A percentile compares a stretch with the other conserved stretches of the same genome.
Evolutionary conservation across 1,284 basidiomycete genomes (phyloP).

Genomic region (Puccinia novopanici): DNA sequence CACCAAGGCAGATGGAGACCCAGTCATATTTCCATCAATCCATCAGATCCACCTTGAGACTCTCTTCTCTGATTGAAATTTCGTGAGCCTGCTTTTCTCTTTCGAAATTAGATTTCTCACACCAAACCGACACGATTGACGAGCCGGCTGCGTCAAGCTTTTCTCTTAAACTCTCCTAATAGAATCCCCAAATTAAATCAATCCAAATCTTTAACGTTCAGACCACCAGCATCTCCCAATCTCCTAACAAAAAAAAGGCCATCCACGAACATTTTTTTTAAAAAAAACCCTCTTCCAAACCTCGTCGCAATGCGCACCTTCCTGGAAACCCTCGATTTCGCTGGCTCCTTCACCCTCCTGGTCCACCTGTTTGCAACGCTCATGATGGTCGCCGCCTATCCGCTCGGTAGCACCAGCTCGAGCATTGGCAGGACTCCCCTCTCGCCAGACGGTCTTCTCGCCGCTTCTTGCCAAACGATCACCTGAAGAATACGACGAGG

Average conservation of each 20-base stretch:
- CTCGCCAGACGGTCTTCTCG: neutral
- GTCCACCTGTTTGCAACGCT: neutral
- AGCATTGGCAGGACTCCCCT: neutral
- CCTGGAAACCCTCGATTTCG: neutral
- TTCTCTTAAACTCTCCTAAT: neutral
- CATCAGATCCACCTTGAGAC: no score
- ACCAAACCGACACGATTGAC: no score
- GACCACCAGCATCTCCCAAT: neutral
- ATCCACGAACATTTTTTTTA: neutral
- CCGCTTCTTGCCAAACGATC: slow-evolving; percentile 9
- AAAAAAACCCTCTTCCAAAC: neutral
- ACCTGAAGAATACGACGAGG: slow-evolving; percentile 3
- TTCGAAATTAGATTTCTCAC: no score
- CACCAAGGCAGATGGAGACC: no score
- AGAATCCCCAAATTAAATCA: neutral
- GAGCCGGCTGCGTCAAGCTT: no score
- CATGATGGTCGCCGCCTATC: neutral
- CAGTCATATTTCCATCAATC: no score
- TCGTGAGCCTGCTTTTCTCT: no score
- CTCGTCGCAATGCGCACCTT: neutral
- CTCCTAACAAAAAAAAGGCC: neutral
- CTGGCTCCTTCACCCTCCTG: neutral
- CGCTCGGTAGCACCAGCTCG: neutral
- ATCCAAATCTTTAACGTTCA: neutral
- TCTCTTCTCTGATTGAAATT: no score